Evolutionary conservation across 2,329 filamentous ascomycete species (phyloP), one percentile per base, ranked within the genome.

Genomic region (Triangularia verruculosa): DNA sequence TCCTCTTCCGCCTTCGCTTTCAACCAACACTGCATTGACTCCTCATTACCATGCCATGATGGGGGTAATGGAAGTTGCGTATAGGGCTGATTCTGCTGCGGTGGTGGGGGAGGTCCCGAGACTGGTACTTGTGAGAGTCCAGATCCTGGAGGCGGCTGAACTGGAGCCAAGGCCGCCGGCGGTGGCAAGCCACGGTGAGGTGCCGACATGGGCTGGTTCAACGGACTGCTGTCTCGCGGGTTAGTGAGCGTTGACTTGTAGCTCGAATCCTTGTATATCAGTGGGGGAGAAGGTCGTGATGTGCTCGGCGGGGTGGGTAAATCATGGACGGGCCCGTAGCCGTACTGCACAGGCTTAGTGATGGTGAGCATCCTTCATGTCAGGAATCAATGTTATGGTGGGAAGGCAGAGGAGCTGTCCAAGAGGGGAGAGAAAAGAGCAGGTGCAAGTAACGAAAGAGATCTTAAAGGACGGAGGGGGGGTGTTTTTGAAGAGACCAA

Each of bases 1-100:
- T 93, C 90, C 72, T 93, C 90, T 74, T 93, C 90, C 0, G 86
- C 80, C 74, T 88, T 91, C 60, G 89, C 87, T 61, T 84, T 77
- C 22, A 92, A 78, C 89, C 89, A 93, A 61, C 82, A 84, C 66
- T 84, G 86, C 87, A 91, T 90, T 2, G 86, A 83, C 39, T 92
- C 89, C 71, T 91, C 89, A 70, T 89, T 47, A 47, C 39, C 85
- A 71, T 89, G 85, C 84, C 88, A 90, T 73, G 87, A 84, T 47
- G 84, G 82, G 27, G 88, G 86, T 28, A 84, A 80, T n/a, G 88
- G 88, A 43, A 90, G 77, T 64, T 85, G 80, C 32, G 80, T 82
- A 64, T 83, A 74, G 20, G 77, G 76, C 71, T 78, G 78, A 66
- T 67, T 78, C 72, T 74, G 79, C 22, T 77, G 76, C 71, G 67